Evolutionary conservation across 2,329 filamentous ascomycete species (phyloP), one percentile per base, ranked within the genome.

Genomic region (Hymenoscyphus fraxineus): DNA sequence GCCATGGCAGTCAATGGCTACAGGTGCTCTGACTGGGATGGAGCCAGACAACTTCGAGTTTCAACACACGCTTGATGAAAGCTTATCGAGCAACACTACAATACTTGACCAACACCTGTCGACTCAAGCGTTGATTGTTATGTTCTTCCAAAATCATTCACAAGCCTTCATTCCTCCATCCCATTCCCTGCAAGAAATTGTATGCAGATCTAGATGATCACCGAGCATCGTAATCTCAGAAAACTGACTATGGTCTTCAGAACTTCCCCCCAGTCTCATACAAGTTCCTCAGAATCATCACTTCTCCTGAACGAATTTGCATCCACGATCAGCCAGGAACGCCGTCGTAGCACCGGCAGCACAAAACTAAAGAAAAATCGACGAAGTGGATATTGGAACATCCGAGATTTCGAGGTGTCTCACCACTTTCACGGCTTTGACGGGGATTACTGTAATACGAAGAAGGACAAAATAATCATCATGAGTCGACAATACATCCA

Each of bases 401-500:
- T 54, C 47, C 31, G 55, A 35, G 35, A 38, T 1, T 31, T 38
- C 55, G 35, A 58, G 19, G n/a, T 6, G 27, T 38, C 31, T 9
- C 27, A 32, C 54, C 19, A 32, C 12, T 38, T 57, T 27, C 15
- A 35, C 54, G 54, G 6, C 5, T 57, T 57, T 38, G 59, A 60
- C 41, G 59, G 47, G 35, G 60, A 61, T 31, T 16, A 57, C 32
- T 56, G 31, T 31, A 27, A 56, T 27, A 35, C 22, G 40, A n/a
- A 32, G 58, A 32, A 59, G 38, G 31, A 44, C 57, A 35, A 35
- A 39, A 62, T 27, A 7, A 62, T 62, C 58, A 63, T 60, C 38
- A 71, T 69, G 67, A 68, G 64, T 54, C 58, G 47, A 32, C 58
- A 31, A 13, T 54, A 69, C 51, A 61, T 71, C 27, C 70, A 71